Base-by-base conservation (phyloP, 78 protist species). In the Planoprotostelium fungivorum region DNA sequence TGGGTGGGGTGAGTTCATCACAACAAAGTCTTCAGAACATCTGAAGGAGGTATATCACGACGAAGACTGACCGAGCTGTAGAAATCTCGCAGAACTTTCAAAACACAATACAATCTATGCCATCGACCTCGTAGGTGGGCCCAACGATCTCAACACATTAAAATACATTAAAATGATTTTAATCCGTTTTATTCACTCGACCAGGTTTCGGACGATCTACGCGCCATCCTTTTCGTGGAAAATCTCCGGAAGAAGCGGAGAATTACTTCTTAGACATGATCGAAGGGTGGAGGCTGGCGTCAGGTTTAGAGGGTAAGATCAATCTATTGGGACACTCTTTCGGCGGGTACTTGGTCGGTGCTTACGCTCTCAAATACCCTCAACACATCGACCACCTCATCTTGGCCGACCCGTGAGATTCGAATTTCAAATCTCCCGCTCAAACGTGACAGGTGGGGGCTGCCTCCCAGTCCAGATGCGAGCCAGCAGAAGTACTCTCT, bases 371-470 rank as follows among this genome's bases (percentile, higher is more conserved):
- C 31, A 51, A 51, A 51, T 51, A 51, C 73, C 73, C 73, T 16
- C 73, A 51, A 16, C 73, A 51, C 16, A 16, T 51, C 5, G 31
- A 51, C 31, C 73, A 51, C 16, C 73, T 51, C 5, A 51, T 51
- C 16, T 51, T 51, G 16, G 73, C 73, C 73, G 73, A 51, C 16
- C 73, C 73, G 73, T 51, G 16, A 51, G 73, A 51, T 51, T 51
- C 31, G 16, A 51, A 51, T 51, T 51, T 51, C 73, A n/a, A n/a
- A n/a, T n/a, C n/a, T n/a, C n/a, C n/a, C n/a, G n/a, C n/a, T n/a
- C n/a, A n/a, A n/a, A n/a, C n/a, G n/a, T n/a, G n/a, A n/a, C n/a
- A 51, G 73, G 73, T 51, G 73, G 73, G 73, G 73, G 73, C 73
- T 51, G 5, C 73, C 73, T 51, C 73, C 73, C 16, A 25, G 31